Evolutionary conservation across 805 yeast genomes (phyloP), one percentile per base, ranked within the genome.

Genomic region (Candida khao-thaluensis): DNA sequence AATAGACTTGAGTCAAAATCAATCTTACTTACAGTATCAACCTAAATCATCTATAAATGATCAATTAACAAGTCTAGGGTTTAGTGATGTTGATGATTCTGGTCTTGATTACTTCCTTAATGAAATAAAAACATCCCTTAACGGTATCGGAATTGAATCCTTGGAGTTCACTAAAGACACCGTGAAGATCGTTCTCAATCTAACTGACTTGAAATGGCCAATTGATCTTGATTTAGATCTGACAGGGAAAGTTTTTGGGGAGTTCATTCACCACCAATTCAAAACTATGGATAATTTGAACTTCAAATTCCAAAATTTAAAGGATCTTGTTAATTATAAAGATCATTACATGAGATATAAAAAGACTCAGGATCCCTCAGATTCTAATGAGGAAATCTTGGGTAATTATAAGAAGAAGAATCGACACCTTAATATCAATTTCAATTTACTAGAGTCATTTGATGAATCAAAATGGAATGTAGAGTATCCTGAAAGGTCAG

Each of bases 311-410:
- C 33, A 41, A 4, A 41, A 45, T 14, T 44, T 67, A 32, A 50
- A 58, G 25, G 42, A 41, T 5, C 30, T 52, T 10, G 37, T 65
- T 3, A 42, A 44, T 2, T 45, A 42, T 5, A 63, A 62, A 38
- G 72, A 66, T 39, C 50, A 54, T 18, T 67, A 62, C 43, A 55
- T 49, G 32, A 48, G 46, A 41, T 68, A 60, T 29, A 48, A 66
- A 27, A 46, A 53, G 18, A 67, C 62, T 31, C 68, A 66, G 45
- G 64, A 62, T 44, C 59, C 52, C 38, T 52, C 57, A 3, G 49
- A 60, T 27, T 62, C 64, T 39, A 71, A 71, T 2, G 46, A 52
- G 4, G 70, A 64, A 29, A 48, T 64, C 22, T 52, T 68, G 23
- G 48, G 46, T 21, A 59, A 55, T 37, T 68, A 59, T 45, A 40